A percentile compares a stretch with the other conserved stretches of the same genome.
Evolutionary conservation across 2,329 filamentous ascomycete genomes (phyloP).

Genomic region (Chaetomium sp.): DNA sequence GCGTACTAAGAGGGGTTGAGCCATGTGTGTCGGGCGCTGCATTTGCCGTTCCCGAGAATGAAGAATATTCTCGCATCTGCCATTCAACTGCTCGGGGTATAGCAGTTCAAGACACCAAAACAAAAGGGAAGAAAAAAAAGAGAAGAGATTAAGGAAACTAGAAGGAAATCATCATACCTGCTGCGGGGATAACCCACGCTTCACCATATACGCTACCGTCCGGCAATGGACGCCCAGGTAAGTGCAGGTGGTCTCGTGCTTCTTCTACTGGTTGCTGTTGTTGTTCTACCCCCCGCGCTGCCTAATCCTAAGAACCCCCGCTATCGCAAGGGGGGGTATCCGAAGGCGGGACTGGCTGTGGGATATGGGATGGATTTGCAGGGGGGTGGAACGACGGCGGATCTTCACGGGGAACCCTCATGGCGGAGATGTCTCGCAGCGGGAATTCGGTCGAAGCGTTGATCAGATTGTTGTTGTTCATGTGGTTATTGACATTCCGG

Average conservation of each 20-base stretch:
- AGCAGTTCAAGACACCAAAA: slow-evolving; percentile 21
- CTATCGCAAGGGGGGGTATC: slow-evolving; percentile 5
- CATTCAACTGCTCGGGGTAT: slow-evolving; percentile 25
- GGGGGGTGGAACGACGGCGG: background rate
- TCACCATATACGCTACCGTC: slow-evolving; percentile 7
- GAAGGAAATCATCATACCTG: background rate
- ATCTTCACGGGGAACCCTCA: no score
- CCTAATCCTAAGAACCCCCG: slow-evolving; percentile 16
- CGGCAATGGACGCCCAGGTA: slow-evolving; percentile 29
- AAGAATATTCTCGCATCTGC: slow-evolving; percentile 16
- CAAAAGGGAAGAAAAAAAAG: no score
- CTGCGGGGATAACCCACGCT: slow-evolving; percentile 6
- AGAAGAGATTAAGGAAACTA: no score
- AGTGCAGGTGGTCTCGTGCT: slow-evolving; percentile 9
- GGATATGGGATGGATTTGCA: background rate
- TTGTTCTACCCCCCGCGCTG: slow-evolving; percentile 4
- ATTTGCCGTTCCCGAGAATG: slow-evolving; percentile 23
- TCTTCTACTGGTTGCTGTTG: no score
- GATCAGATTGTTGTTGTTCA: background rate
- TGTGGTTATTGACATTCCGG: background rate
- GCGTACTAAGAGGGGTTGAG: slow-evolving; percentile 19
- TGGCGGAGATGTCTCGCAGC: no score
- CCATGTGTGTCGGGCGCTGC: slow-evolving; percentile 23
- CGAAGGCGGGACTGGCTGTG: no score
- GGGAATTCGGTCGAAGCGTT: no score